phyloP scores from a whole-genome alignment of 2,329 filamentous ascomycete genomes.

The Talaromyces sp. region DNA sequence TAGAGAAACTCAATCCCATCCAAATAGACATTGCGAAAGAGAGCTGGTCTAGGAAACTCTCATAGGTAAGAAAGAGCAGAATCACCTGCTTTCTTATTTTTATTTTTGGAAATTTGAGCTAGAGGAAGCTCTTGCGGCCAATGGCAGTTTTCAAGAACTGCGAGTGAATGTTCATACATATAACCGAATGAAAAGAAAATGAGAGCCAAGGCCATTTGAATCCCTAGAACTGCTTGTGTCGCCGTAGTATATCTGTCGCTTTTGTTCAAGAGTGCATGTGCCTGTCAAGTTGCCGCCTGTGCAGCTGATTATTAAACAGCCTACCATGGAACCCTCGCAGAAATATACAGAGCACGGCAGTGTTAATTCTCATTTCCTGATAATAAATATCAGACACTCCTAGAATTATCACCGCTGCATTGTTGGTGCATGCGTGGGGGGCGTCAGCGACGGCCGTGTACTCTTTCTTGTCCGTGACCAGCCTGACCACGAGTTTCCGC shows the following conservation, averaged over 20 bases:
- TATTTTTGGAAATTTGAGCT: background rate
- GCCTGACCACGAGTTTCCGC: background rate
- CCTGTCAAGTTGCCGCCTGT: background rate
- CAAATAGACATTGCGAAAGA: background rate
- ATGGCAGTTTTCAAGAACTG: background rate
- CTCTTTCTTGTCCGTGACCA: background rate
- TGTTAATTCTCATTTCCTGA: background rate
- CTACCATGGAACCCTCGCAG: background rate
- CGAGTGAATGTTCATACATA: background rate
- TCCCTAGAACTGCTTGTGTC: background rate
- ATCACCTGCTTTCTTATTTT: background rate
- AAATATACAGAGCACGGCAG: background rate
- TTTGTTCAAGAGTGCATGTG: background rate
- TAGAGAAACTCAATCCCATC: background rate
- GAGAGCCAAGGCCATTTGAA: background rate
- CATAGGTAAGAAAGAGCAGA: background rate
- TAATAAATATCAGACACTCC: background rate
- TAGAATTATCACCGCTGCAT: background rate
- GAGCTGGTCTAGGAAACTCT: background rate
- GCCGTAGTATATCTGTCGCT: background rate
- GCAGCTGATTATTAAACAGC: background rate
- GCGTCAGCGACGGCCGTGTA: background rate
- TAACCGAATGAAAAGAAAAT: background rate
- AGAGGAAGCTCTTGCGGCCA: background rate
- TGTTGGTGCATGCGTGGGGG: background rate